These are phyloP conservation scores for Phlegmacium glaucopus DNA, from an alignment of 768 basidiomycete genomes.

Conservation along the genomic window DNA sequence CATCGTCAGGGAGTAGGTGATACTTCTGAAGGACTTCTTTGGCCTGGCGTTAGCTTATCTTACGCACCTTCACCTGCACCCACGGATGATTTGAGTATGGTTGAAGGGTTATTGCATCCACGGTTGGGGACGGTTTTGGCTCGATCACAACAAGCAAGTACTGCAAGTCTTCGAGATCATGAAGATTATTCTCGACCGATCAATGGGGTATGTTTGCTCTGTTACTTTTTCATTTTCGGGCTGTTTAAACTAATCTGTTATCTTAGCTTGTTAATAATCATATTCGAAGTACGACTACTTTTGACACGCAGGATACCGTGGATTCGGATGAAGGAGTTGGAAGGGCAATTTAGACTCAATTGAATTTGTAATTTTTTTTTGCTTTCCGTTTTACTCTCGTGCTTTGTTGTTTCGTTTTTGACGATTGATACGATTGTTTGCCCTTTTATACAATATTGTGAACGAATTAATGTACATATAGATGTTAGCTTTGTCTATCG, in stretches of 20 bases:
- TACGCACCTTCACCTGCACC: slow-evolving; percentile 23
- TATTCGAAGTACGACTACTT: slow-evolving; percentile 28
- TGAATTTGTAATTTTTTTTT: too few relatives aligned
- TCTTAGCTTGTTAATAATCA: slow-evolving; percentile 24
- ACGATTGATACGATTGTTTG: too few relatives aligned
- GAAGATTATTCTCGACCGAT: slow-evolving; percentile 39
- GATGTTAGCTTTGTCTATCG: too few relatives aligned
- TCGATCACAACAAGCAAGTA: slow-evolving; percentile 24
- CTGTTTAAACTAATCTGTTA: neutral
- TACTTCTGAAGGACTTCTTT: slow-evolving; percentile 4
- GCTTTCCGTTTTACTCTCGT: too few relatives aligned
- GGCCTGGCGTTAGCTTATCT: slow-evolving; percentile 25
- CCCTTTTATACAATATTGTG: too few relatives aligned
- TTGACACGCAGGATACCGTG: slow-evolving; percentile 16
- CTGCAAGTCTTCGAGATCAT: slow-evolving; percentile 34
- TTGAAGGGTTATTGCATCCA: slow-evolving; percentile 29
- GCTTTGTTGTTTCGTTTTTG: too few relatives aligned
- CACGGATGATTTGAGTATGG: slow-evolving; percentile 25
- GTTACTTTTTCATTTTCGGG: neutral
- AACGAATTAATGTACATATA: too few relatives aligned
- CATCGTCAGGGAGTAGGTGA: neutral
- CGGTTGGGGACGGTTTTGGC: slow-evolving; percentile 15
- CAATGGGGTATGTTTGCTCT: slow-evolving; percentile 20
- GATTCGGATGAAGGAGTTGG: slow-evolving; percentile 7
- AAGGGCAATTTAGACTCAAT: neutral